These are phyloP conservation scores for Cladosporium colombiae DNA, from an alignment of 2,329 filamentous ascomycete species.

Conservation along the genomic window DNA sequence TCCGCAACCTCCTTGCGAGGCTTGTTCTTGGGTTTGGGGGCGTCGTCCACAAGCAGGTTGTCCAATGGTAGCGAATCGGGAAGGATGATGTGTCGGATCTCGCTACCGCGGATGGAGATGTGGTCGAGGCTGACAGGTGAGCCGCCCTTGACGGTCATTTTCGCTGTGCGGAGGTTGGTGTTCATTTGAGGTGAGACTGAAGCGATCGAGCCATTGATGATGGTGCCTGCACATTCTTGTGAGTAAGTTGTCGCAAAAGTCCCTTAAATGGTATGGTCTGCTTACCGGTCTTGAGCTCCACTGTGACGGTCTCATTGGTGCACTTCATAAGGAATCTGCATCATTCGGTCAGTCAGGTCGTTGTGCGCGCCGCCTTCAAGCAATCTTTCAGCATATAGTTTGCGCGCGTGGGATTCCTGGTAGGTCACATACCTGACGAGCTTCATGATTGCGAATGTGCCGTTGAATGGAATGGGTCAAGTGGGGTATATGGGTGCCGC, in stretches of 20 bases:
- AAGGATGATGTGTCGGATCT: conserved; percentile 94
- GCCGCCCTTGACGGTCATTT: conserved; percentile 89
- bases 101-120: conserved; percentile 95
- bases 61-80: conserved; percentile 94
- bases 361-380: conserved; percentile 40
- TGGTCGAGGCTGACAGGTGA: conserved; percentile 87
- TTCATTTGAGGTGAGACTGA: conserved; percentile 99
- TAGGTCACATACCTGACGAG: conserved; percentile 77
- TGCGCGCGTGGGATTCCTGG: conserved; percentile 28
- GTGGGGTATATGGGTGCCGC: background rate
- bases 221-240: conserved; percentile 66
- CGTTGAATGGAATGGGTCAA: background rate
- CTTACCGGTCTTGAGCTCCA: conserved; percentile 96
- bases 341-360: conserved; percentile 37
- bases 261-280: background rate
- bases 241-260: background rate
- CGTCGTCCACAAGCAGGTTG: conserved; percentile 92
- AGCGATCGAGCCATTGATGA: conserved; percentile 94
- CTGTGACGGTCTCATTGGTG: conserved; percentile 95
- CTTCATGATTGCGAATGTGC: conserved; percentile 70
- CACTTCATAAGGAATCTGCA: conserved; percentile 98
- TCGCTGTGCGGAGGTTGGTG: conserved; percentile 90
- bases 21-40: conserved; percentile 99
- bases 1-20: conserved; percentile 79
- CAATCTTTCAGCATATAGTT: conserved; percentile 50